phyloP scores from a whole-genome alignment of 352 stramenopile species.

The Bremia lactucae region DNA sequence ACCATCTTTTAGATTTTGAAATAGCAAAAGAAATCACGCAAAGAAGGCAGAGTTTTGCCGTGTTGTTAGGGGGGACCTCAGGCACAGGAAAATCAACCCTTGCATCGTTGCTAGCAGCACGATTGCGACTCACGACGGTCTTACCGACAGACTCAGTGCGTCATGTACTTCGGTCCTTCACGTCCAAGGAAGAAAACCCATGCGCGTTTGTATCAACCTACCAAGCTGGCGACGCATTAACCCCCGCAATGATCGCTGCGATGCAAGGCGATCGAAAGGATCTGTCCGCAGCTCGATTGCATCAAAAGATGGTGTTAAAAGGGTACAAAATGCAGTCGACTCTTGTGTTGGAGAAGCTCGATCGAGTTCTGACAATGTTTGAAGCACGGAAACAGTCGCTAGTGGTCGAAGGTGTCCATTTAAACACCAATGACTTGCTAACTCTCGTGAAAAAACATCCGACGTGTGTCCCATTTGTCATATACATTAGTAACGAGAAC shows the following conservation, averaged over 20 bases:
- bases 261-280: slow-evolving; percentile 25
- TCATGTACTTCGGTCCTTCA: slow-evolving; percentile 73
- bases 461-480: slow-evolving; percentile 80
- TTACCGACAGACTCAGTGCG: slow-evolving; percentile 80
- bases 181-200: slow-evolving; percentile 67
- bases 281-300: slow-evolving; percentile 62
- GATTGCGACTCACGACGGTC: slow-evolving; percentile 73
- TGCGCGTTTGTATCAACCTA: slow-evolving; percentile 83
- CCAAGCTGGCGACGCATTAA: slow-evolving; percentile 71
- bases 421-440: slow-evolving; percentile 77
- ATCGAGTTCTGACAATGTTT: slow-evolving; percentile 80
- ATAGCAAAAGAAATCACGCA: slow-evolving; percentile 82
- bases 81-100: slow-evolving; percentile 81
- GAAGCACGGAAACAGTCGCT: slow-evolving; percentile 70
- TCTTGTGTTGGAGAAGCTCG: slow-evolving; percentile 74
- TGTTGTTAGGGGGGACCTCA: slow-evolving; percentile 79
- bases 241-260: slow-evolving; percentile 36
- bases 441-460: slow-evolving; percentile 70
- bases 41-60: slow-evolving; percentile 75
- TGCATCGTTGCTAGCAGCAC: slow-evolving; percentile 61
- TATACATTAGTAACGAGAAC: slow-evolving; percentile 85
- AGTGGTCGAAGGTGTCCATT: slow-evolving; percentile 78
- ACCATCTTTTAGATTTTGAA: slow-evolving; percentile 77
- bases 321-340: slow-evolving; percentile 79
- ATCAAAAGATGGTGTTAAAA: slow-evolving; percentile 74